Evolutionary conservation across 768 basidiomycete species (phyloP), one percentile per base, ranked within the genome.

Genomic region (Amanita exitialis): DNA sequence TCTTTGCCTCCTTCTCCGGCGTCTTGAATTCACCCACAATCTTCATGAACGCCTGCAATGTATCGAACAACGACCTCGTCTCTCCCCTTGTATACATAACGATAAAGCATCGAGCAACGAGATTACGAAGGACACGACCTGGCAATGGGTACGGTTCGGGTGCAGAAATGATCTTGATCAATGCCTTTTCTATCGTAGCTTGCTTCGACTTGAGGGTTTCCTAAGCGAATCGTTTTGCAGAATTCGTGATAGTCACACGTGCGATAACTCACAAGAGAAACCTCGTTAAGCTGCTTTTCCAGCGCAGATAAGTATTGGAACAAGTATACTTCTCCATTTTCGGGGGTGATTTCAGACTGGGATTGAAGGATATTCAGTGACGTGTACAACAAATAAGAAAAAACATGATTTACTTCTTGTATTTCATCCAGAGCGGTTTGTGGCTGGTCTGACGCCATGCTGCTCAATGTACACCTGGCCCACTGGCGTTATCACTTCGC

Each of bases 31-130:
- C 94, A 10, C 76, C 71, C 0, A 82, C 83, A 18, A 84, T 75
- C 67, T 80, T 88, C 48, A 95, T 66, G 53, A 96, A 77, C 2
- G 76, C 63, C 60, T 91, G 85, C 25, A 95, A 64, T 4, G 87
- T 86, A 60, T 99, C 95, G 58, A 93, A 97, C 50, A 97, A 66
- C 1, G 83, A 80, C 64, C 82, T 78, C 0, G 86, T 84, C 62
- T 97, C 94, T 58, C 87, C 89, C 15, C 82, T 78, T 30, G 73
- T 76, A 66, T 93, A 93, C 13, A 95, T 56, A 18, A 71, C 63
- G 38, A 89, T 65, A 42, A 97, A 67, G 59, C 90, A 92, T 72
- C 88, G 72, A 7, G 86, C 80, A 43, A 86, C 78, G 4, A 90
- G 71, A 52, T 86, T 83, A 36, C 95, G 79, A 38, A 92, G 68